Percentiles rank a stretch among this genome's conserved stretches.
These are phyloP conservation scores for Lenzites betulinus DNA, from an alignment of 768 basidiomycete species.

Conservation along the genomic window DNA sequence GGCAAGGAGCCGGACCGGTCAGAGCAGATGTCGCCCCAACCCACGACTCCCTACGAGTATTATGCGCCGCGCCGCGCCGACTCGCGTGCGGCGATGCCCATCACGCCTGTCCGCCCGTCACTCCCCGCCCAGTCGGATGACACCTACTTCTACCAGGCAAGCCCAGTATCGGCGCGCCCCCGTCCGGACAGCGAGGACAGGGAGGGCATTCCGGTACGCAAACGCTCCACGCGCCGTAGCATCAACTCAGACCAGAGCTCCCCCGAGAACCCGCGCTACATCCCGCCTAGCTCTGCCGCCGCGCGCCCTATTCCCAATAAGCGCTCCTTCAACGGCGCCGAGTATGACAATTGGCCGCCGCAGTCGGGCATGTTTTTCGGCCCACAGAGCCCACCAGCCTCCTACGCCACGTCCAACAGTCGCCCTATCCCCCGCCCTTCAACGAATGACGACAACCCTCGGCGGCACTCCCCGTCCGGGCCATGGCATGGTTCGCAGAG, in stretches of 20 bases:
- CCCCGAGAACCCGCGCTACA: conserved; percentile 17
- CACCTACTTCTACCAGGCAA: conserved; percentile 14
- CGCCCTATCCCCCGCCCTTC: conserved; percentile 16
- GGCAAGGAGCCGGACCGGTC: conserved; percentile 17
- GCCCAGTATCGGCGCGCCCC: neutral
- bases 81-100: conserved; percentile 12
- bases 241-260: conserved; percentile 17
- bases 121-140: conserved; percentile 9
- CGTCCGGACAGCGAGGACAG: conserved; percentile 13
- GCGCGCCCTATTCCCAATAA: conserved; percentile 19
- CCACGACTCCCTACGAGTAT: conserved; percentile 3
- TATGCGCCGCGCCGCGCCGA: conserved; percentile 15
- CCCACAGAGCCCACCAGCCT: conserved; percentile 9
- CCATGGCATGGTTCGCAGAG: conserved; percentile 16
- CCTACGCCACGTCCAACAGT: conserved; percentile 3
- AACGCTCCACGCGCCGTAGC: conserved; percentile 16
- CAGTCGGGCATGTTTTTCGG: conserved; percentile 12
- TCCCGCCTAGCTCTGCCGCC: conserved; percentile 8
- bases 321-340: conserved; percentile 10
- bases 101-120: conserved; percentile 13
- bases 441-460: conserved; percentile 11
- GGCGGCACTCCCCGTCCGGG: conserved; percentile 12
- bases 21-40: conserved; percentile 3
- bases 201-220: conserved; percentile 18
- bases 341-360: conserved; percentile 6